Percentiles rank a stretch among this genome's conserved stretches.
These are phyloP conservation scores for Hyaloscypha variabilis DNA, from an alignment of 495 filamentous ascomycete genomes.

Conservation along the genomic window DNA sequence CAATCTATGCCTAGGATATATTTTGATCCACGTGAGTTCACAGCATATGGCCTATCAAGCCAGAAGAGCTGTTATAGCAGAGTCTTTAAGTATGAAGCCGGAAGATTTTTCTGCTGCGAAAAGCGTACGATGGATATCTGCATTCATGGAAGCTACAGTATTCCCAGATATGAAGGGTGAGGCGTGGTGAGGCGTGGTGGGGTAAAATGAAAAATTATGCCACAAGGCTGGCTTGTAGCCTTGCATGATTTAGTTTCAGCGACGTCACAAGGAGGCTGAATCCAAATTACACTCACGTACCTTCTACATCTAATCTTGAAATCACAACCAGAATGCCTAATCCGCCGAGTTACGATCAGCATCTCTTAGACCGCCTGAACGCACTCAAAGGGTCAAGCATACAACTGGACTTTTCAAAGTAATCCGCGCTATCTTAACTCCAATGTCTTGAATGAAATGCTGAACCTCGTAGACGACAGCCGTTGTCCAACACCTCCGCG, in stretches of 20 bases:
- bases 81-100: too few relatives aligned
- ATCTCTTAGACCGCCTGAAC: slow-evolving; percentile 41
- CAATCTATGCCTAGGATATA: neutral
- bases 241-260: neutral
- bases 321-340: slow-evolving; percentile 27
- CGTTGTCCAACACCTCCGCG: slow-evolving; percentile 15
- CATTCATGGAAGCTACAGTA: too few relatives aligned
- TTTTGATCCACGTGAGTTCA: neutral
- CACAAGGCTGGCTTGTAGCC: slow-evolving; percentile 20
- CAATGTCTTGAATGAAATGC: slow-evolving; percentile 6
- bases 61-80: neutral
- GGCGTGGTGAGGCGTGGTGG: too few relatives aligned
- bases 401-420: slow-evolving; percentile 27
- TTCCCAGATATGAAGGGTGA: neutral
- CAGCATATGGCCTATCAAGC: neutral
- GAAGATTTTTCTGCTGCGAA: too few relatives aligned
- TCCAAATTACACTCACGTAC: neutral
- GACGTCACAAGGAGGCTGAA: neutral
- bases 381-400: slow-evolving; percentile 42
- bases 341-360: slow-evolving; percentile 33
- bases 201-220: neutral
- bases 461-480: slow-evolving; percentile 10
- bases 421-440: neutral
- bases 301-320: neutral
- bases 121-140: too few relatives aligned